phyloP scores from a whole-genome alignment of 139 green algal genomes.

The Picochlorum sp. region DNA sequence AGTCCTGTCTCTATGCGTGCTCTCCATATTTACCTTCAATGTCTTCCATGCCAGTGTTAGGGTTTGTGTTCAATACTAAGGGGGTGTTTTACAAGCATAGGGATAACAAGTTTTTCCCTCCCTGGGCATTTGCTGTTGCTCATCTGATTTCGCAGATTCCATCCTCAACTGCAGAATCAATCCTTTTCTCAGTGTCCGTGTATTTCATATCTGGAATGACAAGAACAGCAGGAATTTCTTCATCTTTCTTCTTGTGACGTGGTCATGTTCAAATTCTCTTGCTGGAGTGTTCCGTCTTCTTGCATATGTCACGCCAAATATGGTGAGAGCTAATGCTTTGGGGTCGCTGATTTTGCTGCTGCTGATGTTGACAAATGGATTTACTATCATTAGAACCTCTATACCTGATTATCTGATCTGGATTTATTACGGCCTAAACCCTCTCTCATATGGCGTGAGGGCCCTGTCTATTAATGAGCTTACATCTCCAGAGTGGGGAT shows the following conservation, averaged over 20 bases:
- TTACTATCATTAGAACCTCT: constrained; percentile 48
- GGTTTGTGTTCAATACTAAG: constrained; percentile 44
- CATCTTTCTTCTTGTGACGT: constrained; percentile 24
- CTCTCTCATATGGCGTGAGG: constrained; percentile 13
- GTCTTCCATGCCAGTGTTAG: constrained; percentile 32
- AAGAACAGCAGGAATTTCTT: constrained; percentile 32
- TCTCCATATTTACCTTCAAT: constrained; percentile 51
- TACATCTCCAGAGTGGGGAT: constrained; percentile 9
- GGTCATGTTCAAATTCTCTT: constrained; percentile 20
- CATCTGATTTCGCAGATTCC: constrained; percentile 40
- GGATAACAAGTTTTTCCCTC: constrained; percentile 56
- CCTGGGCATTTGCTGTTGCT: constrained; percentile 34
- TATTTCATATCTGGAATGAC: constrained; percentile 57
- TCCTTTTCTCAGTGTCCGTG: constrained; percentile 41
- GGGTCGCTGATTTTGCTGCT: constrained; percentile 5
- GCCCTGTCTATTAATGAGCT: constrained; percentile 26
- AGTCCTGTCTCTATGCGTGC: constrained; percentile 40
- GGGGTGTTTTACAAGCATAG: constrained; percentile 77
- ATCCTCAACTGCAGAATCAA: constrained; percentile 36
- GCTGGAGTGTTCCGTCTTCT: constrained; percentile 47
- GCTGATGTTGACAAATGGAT: constrained; percentile 32
- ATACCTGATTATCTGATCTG: constrained; percentile 29
- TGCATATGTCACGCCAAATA: constrained; percentile 25
- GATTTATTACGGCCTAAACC: constrained; percentile 19
- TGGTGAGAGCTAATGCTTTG: constrained; percentile 30